phyloP scores from a whole-genome alignment of 2,329 filamentous ascomycete genomes.

The Ilyonectria sp. region DNA sequence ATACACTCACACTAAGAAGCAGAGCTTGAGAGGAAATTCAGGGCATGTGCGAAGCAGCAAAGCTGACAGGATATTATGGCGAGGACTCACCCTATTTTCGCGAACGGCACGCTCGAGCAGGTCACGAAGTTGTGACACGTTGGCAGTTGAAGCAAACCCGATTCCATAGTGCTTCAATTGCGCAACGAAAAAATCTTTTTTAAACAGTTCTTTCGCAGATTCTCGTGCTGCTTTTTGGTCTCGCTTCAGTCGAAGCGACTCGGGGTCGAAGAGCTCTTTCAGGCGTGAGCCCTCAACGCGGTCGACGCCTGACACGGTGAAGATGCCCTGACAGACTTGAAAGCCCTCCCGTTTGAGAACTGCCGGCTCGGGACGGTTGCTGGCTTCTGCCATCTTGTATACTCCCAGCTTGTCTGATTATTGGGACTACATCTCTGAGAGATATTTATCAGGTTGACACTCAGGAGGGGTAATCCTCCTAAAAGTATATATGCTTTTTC shows the following conservation, averaged over 20 bases:
- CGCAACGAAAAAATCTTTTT: conserved; percentile 1
- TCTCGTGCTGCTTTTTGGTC: conserved; percentile 2
- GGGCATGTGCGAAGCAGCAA: background rate
- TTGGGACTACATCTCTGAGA: background rate
- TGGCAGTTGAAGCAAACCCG: too few relatives aligned
- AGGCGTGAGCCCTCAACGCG: conserved; percentile 5
- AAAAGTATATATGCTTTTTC: too few relatives aligned
- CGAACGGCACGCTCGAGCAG: background rate
- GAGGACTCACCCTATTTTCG: background rate
- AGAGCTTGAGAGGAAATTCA: background rate
- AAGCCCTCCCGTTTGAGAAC: conserved; percentile 6
- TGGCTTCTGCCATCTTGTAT: background rate
- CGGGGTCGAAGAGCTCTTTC: conserved; percentile 9
- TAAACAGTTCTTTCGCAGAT: background rate
- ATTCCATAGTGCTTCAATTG: conserved; percentile 18
- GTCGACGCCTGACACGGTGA: background rate
- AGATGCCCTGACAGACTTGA: background rate
- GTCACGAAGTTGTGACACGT: too few relatives aligned
- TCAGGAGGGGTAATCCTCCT: too few relatives aligned
- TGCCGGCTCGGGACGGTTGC: background rate
- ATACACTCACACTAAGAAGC: conserved; percentile 11
- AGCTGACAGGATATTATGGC: background rate
- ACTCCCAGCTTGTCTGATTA: background rate
- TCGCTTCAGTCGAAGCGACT: background rate
- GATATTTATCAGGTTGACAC: background rate